Base-by-base conservation (phyloP, 2,329 filamentous ascomycete species). In the Aspergillus amoenus region DNA sequence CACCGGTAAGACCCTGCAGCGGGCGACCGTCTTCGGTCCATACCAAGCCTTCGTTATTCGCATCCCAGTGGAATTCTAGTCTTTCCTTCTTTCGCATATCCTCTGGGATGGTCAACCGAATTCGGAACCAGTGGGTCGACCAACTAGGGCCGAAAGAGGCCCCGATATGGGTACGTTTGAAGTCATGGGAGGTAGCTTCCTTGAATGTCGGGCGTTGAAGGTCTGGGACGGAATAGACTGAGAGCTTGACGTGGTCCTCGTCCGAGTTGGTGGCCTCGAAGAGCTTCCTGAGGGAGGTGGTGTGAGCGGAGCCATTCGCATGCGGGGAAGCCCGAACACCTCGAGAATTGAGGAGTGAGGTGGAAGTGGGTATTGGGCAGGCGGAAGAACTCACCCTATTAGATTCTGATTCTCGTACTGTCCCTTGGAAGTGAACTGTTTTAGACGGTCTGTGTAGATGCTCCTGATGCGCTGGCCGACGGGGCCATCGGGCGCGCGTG, bases 111-210 rank as follows among this genome's bases (percentile, higher is more conserved):
- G 84, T 90, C 61, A 99, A 78, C 56, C 88, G 79, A 55, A 97
- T 84, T 66, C 87, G 90, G 83, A 99, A 96, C 94, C 94, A 99
- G 74, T 97, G 94, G 8, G 94, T 99, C 2, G 92, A 89, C 94
- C 94, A 99, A 37, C 92, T 94, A 2, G 94, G 94, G 0, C 94
- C 94, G 66, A 97, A 97, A 6, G 81, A 85, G 57, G 88, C 82
- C 58, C 93, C 93, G 54, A 92, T 86, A 17, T 84, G 79, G 8
- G 93, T 89, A 48, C 87, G 82, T 51, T 82, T 84, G 78, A 93
- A 99, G 6, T 87, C 78, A 64, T 95, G 87, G n/a, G 80, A 82
- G 12, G 81, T 85, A 12, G 93, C 93, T 55, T 97, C 91, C 61
- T 93, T 78, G 78, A 99, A 99, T 3, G 88, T 87, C 2, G 94